These are phyloP conservation scores for Penicillium sp. DNA, from an alignment of 2,329 filamentous ascomycete species.

Conservation along the genomic window DNA sequence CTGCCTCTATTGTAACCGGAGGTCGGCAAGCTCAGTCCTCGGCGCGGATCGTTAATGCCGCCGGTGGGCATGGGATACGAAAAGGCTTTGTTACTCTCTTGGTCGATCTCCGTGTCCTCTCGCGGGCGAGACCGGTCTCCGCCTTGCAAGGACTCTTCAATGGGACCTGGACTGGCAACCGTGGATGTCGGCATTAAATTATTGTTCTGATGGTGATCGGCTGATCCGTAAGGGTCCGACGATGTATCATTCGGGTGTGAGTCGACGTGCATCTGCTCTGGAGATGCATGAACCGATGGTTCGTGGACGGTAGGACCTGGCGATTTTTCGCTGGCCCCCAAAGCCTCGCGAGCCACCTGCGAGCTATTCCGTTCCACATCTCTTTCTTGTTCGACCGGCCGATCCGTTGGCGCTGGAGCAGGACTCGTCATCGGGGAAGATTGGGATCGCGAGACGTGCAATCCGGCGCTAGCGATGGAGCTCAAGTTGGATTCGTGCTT, in stretches of 20 bases:
- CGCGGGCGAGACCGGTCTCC: conserved; percentile 46
- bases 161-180: conserved; percentile 52
- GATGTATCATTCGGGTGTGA: conserved; percentile 54
- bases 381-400: conserved; percentile 37
- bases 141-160: conserved; percentile 51
- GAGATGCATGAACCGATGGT: conserved; percentile 50
- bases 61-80: conserved; percentile 66
- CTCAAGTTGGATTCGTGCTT: conserved; percentile 45
- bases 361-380: conserved; percentile 42
- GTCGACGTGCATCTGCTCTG: conserved; percentile 51
- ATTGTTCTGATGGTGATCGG: conserved; percentile 54
- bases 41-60: conserved; percentile 54
- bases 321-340: conserved; percentile 44
- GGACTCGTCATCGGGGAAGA: conserved; percentile 47
- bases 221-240: conserved; percentile 52
- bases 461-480: conserved; percentile 49
- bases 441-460: conserved; percentile 46
- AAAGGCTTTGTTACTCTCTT: conserved; percentile 58
- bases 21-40: conserved; percentile 63
- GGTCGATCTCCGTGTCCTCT: conserved; percentile 43
- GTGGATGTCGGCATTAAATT: conserved; percentile 56
- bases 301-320: conserved; percentile 49
- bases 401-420: conserved; percentile 56
- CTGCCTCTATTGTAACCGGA: conserved; percentile 59
- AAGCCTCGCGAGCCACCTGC: conserved; percentile 48